Evolutionary conservation across 192 early-diverging fungal species (phyloP).

Genomic region (Rhizophagus prolifer): DNA sequence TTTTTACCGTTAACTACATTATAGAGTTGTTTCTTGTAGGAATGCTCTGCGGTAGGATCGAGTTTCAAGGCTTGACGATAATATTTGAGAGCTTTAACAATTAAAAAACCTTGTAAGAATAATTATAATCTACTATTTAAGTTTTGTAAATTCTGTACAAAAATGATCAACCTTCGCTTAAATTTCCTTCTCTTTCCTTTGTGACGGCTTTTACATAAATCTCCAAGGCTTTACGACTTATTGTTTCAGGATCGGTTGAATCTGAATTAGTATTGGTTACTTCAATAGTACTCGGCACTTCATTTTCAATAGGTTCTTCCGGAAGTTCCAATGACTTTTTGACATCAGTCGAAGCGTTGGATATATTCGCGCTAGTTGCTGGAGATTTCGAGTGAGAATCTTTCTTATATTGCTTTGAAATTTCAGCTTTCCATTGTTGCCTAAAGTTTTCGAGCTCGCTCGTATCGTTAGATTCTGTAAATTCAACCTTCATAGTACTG

Average conservation of each 20-base stretch:
- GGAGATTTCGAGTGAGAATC: background rate
- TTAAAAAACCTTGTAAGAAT: background rate
- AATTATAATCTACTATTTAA: background rate
- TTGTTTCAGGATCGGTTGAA: background rate
- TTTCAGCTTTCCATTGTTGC: slow-evolving; percentile 20
- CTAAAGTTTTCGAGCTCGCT: slow-evolving; percentile 15
- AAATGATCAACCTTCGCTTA: slow-evolving; percentile 33
- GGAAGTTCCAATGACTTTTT: background rate
- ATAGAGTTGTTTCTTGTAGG: slow-evolving; percentile 34
- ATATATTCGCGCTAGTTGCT: background rate
- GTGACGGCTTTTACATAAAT: slow-evolving; percentile 36
- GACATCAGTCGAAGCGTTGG: background rate
- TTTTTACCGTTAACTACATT: background rate
- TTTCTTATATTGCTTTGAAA: background rate
- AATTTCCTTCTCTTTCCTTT: slow-evolving; percentile 39
- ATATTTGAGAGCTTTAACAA: slow-evolving; percentile 31
- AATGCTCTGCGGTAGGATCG: slow-evolving; percentile 34
- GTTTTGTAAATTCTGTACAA: background rate
- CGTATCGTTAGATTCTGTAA: background rate
- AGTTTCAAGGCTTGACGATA: slow-evolving; percentile 41
- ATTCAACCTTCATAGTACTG: too few relatives aligned
- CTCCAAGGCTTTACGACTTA: slow-evolving; percentile 31
- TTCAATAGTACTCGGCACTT: too few relatives aligned
- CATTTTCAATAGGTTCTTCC: background rate
- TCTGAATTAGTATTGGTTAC: background rate